A percentile compares a stretch with the other conserved stretches of the same genome.
Evolutionary conservation across 2,329 filamentous ascomycete genomes (phyloP).

Genomic region (Pseudogymnoascus sp.): DNA sequence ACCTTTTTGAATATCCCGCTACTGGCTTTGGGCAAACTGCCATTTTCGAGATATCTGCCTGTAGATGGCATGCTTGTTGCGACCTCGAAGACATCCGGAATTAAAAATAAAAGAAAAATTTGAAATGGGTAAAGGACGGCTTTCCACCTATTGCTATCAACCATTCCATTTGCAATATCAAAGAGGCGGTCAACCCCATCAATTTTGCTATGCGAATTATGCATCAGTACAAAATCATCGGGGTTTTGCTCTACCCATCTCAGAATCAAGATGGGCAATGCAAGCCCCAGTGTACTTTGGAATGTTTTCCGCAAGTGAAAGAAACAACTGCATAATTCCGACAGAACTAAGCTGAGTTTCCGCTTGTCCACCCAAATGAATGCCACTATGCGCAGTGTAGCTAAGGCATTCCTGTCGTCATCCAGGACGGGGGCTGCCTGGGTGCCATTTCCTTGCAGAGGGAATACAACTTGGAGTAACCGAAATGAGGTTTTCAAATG

Average conservation of each 20-base stretch:
- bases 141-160: constrained; percentile 50
- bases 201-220: constrained; percentile 54
- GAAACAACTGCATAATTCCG: constrained; percentile 62
- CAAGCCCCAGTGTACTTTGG: constrained; percentile 57
- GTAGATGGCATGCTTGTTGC: constrained; percentile 50
- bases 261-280: constrained; percentile 56
- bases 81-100: constrained; percentile 65
- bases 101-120: constrained; percentile 53
- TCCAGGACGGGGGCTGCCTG: constrained; percentile 22
- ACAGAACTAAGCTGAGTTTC: constrained; percentile 55
- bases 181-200: constrained; percentile 63
- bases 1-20: constrained; percentile 60
- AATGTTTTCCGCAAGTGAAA: constrained; percentile 58
- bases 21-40: constrained; percentile 50
- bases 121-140: constrained; percentile 56
- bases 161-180: constrained; percentile 59
- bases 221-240: constrained; percentile 57
- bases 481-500: constrained; percentile 43
- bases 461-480: constrained; percentile 23
- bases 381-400: constrained; percentile 52
- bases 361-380: constrained; percentile 59
- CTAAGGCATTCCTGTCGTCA: constrained; percentile 37
- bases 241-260: constrained; percentile 62
- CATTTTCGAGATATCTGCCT: background rate
- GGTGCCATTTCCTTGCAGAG: constrained; percentile 19